Evolutionary conservation across 2,329 filamentous ascomycete species (phyloP), one percentile per base, ranked within the genome.

Genomic region (Pyricularia pennisetigena): DNA sequence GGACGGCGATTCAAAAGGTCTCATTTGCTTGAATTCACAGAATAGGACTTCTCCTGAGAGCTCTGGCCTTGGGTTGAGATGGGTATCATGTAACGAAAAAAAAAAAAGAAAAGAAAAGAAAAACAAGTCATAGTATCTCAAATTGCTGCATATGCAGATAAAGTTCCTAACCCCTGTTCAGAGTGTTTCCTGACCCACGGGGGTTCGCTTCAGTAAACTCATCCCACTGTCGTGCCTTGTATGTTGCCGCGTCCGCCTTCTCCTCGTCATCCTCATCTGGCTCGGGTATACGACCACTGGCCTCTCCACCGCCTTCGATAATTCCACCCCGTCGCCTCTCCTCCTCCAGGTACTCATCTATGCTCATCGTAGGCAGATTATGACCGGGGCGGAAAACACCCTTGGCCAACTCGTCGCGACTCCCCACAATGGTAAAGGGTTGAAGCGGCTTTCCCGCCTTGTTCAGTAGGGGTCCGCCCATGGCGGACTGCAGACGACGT

Each of bases 341-440:
- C 78, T 98, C 94, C 67, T 96, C 95, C 20, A 99, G 82, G 75
- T 98, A 99, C 80, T 99, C 95, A 73, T 99, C 95, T 70, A 99
- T 97, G 1, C 88, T 92, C 95, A 99, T 98, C 3, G 95, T 98
- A 0, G 95, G 95, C 69, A 99, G 81, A 78, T 92, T 97, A 77
- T 99, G 95, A 8, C 95, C 93, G 0, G 93, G 88, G 68, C 92
- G 86, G 79, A 99, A 99, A 0, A 99, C 94, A 2, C 90, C 90
- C 69, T 89, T 84, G 70, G 89, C 86, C 69, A 97, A 79, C 70
- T 93, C 89, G 70, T 92, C 88, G 54, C 95, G 86, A 72, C 85
- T 90, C 69, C 90, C 89, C 4, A 96, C 83, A 26, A 99, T 83
- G 1, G 93, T 97, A 75, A 99, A 98, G 0, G 94, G 94, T 73